Base-by-base conservation (phyloP, 2,329 filamentous ascomycete genomes). In the Metarhizium brunneum region DNA sequence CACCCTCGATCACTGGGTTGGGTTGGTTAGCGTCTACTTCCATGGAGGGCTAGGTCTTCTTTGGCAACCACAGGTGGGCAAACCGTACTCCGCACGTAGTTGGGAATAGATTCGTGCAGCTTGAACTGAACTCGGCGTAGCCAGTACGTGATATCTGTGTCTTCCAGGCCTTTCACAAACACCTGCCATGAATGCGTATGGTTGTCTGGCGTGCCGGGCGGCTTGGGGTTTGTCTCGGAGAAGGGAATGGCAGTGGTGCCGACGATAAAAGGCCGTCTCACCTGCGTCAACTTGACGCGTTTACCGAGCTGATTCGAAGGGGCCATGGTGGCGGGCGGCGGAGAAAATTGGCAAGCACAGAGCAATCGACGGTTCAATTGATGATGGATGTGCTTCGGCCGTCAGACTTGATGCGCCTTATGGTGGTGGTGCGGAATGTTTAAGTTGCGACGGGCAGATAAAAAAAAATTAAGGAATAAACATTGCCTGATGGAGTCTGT, bases 141-240 rank as follows among this genome's bases (percentile, higher is more conserved):
- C 91, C 94, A 99, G 71, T 95, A 94, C 32, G 89, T 91, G 62
- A 97, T 87, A 67, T 96, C 90, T 58, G 90, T 88, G 69, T 90
- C 89, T 65, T 95, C 90, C 54, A 96, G 79, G 50, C 92, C 90
- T 67, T 88, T 88, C 56, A 99, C 90, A 70, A 95, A 97, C 60
- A 97, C 90, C 66, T 88, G 86, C 94, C 94, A 99, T 60, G 88
- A 90, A 76, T 97, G 95, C 36, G 92, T 97, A 76, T 99, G 94
- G 71, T 95, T 92, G 59, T 89, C 81, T 29, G 92, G 90, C 4
- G 90, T 83, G 67, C 85, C 81, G 25, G 84, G 76, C 2, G 90
- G 89, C 66, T 88, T 87, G 54, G 90, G 89, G 66, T 90, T 88
- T 62, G 86, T 83, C 53, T 90, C 87, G 69, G 89, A 87, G 73